Conservation (phyloP, 495 filamentous ascomycete genomes). For the Polyplosphaeria fusca region DNA sequence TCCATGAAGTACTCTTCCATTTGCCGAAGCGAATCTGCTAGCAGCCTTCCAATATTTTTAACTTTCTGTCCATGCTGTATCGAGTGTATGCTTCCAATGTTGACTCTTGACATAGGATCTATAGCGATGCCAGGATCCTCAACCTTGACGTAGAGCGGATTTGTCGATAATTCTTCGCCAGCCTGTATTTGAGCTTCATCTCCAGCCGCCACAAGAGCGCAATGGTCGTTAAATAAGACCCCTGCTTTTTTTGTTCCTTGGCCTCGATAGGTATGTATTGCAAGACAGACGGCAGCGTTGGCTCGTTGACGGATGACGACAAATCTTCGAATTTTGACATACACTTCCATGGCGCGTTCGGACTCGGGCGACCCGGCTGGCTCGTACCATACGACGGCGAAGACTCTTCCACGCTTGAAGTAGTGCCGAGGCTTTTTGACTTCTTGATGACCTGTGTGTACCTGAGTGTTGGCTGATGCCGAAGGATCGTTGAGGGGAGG, state of each 20-base stretch:
- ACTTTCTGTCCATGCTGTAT: conserved; percentile 51
- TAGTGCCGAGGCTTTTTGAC: conserved; percentile 2
- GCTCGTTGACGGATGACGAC: conserved; percentile 21
- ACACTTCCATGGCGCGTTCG: conserved; percentile 15
- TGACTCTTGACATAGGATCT: conserved; percentile 45
- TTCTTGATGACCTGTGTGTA: neutral
- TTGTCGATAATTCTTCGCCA: conserved; percentile 1
- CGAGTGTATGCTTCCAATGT: conserved; percentile 48
- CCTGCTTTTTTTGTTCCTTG: conserved; percentile 25
- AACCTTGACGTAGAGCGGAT: neutral
- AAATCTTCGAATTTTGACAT: conserved; percentile 28
- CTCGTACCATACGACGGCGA: conserved; percentile 26
- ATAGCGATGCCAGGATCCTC: conserved; percentile 18
- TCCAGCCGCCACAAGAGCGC: conserved; percentile 8
- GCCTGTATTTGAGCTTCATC: neutral
- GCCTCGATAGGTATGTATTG: conserved; percentile 28
- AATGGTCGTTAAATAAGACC: conserved; percentile 24
- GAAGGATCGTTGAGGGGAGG: too few species aligned
- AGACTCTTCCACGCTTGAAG: conserved; percentile 13
- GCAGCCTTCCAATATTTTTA: conserved; percentile 37
- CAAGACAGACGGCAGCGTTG: conserved; percentile 18
- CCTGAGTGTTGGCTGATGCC: too few species aligned
- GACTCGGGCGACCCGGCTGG: conserved; percentile 10
- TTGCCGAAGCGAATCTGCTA: neutral
- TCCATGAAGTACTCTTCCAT: conserved; percentile 6